Conservation (phyloP, 768 basidiomycete species). For the Russula abietina region DNA sequence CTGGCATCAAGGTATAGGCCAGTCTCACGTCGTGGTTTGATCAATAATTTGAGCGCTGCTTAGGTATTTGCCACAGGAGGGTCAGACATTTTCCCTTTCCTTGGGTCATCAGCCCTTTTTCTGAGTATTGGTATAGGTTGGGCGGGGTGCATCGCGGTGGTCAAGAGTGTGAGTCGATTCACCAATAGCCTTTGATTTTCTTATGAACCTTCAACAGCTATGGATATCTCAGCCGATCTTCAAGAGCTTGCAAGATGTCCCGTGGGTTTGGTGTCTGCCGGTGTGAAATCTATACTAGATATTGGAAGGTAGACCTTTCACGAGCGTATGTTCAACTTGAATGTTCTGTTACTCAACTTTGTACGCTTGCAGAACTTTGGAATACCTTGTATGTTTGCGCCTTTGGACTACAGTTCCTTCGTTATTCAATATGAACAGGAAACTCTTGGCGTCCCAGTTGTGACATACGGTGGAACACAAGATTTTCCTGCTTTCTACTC, state of each 20-base stretch:
- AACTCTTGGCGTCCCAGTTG: conserved; percentile 89
- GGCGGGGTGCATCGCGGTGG: conserved; percentile 83
- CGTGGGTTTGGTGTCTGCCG: conserved; percentile 88
- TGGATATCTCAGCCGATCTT: conserved; percentile 94
- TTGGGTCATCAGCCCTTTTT: neutral
- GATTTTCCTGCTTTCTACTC: conserved; percentile 97
- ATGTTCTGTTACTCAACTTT: neutral
- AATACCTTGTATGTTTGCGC: conserved; percentile 55
- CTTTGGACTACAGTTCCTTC: neutral
- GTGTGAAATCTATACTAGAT: conserved; percentile 92
- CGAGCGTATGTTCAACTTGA: neutral
- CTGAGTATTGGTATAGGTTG: conserved; percentile 39
- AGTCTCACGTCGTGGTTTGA: conserved; percentile 10
- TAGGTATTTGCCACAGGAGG: conserved; percentile 92
- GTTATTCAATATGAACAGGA: conserved; percentile 48
- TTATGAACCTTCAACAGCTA: conserved; percentile 42
- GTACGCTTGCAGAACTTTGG: conserved; percentile 53
- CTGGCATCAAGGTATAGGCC: conserved; percentile 70
- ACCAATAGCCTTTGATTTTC: neutral
- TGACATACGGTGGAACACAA: conserved; percentile 64
- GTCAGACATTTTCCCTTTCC: conserved; percentile 38
- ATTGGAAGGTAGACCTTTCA: conserved; percentile 56
- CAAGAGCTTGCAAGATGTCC: conserved; percentile 85
- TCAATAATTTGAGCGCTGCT: conserved; percentile 11
- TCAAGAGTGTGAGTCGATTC: conserved; percentile 46